Conservation (phyloP, 176 grass and related monocot species). For the Carex pumila region DNA sequence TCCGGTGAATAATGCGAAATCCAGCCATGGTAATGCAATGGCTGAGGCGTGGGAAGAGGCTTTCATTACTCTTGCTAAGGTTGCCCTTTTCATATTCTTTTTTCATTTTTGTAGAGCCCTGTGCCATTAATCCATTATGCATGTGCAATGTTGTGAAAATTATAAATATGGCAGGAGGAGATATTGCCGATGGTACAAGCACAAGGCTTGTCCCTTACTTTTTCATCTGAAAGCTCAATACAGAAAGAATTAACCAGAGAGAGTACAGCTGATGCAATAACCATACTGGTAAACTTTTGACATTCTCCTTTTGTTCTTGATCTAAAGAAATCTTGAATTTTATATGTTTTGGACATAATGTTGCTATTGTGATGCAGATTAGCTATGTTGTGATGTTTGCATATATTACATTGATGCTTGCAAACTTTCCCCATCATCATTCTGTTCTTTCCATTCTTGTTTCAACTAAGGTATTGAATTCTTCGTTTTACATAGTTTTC, state of each 20-base stretch:
- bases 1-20: slow-evolving; percentile 93
- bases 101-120: neutral
- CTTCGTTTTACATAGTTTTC: neutral
- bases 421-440: slow-evolving; percentile 48
- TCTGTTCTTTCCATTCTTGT: slow-evolving; percentile 46
- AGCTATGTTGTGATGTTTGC: slow-evolving; percentile 98
- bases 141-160: neutral
- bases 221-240: slow-evolving; percentile 95
- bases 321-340: slow-evolving; percentile 18
- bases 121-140: neutral
- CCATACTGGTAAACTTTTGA: slow-evolving; percentile 63
- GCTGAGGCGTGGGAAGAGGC: slow-evolving; percentile 90
- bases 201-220: slow-evolving; percentile 78
- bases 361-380: slow-evolving; percentile 58
- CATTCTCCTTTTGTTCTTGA: slow-evolving; percentile 20
- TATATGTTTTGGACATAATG: slow-evolving; percentile 21
- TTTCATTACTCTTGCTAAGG: slow-evolving; percentile 82
- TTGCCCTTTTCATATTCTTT: slow-evolving; percentile 12
- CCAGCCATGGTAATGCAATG: slow-evolving; percentile 59
- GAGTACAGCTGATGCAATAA: slow-evolving; percentile 85
- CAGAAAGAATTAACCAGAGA: slow-evolving; percentile 90
- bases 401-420: slow-evolving; percentile 92
- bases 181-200: slow-evolving; percentile 70
- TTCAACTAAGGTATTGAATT: slow-evolving; percentile 79
- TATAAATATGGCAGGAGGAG: slow-evolving; percentile 54